phyloP scores from a whole-genome alignment of 495 filamentous ascomycete genomes.

The Daldinia childiae region DNA sequence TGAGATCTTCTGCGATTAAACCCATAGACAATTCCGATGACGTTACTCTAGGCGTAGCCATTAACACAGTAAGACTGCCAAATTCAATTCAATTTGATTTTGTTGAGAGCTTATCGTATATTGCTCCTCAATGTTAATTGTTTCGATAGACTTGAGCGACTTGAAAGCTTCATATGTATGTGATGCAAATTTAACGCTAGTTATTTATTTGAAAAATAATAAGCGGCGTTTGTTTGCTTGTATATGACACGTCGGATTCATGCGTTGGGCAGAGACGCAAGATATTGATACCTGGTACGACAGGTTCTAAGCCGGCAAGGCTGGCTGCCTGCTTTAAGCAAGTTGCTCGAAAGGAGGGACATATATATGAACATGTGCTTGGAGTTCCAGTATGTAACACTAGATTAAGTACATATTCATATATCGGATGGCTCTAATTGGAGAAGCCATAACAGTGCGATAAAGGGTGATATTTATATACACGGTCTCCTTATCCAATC shows the following conservation, averaged over 20 bases:
- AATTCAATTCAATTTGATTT: neutral
- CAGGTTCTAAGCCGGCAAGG: slow-evolving; percentile 4
- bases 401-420: slow-evolving; percentile 21
- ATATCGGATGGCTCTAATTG: slow-evolving; percentile 23
- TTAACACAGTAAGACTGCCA: neutral
- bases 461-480: neutral
- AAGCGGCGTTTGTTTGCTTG: neutral
- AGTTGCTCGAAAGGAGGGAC: neutral
- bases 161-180: neutral
- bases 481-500: neutral
- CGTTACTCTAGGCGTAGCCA: neutral
- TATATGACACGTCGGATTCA: slow-evolving; percentile 3
- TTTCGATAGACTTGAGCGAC: neutral
- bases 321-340: slow-evolving; percentile 13
- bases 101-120: neutral
- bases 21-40: neutral
- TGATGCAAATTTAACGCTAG: neutral
- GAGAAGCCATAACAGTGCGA: neutral
- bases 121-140: neutral
- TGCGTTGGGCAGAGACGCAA: slow-evolving; percentile 13
- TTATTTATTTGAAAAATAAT: neutral
- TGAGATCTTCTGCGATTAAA: slow-evolving; percentile 9
- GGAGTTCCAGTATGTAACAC: slow-evolving; percentile 2
- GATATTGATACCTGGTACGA: neutral
- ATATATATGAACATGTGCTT: neutral